Base-by-base conservation (phyloP, 1,139 yeast species). In the Suhomyces chickasaworum region DNA sequence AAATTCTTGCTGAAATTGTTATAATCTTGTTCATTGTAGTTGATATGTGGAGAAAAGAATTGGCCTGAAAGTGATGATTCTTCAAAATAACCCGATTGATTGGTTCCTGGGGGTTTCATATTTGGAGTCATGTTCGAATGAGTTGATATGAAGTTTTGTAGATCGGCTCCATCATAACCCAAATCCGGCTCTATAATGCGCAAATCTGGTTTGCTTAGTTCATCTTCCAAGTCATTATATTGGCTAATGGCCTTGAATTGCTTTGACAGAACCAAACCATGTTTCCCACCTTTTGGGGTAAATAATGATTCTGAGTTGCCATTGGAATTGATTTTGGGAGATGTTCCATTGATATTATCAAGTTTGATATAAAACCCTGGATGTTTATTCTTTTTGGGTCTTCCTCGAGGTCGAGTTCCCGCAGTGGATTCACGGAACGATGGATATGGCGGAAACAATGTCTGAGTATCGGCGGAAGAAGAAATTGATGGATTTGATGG, bases 91-190 rank as follows among this genome's bases (percentile, higher is more conserved):
- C 67, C 75, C 37, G 55, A 48, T 7, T 53, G 55, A 37, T 57
- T 60, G 4, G 66, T 54, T 7, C 67, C 66, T 1, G 78, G 78
- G 1, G 78, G 77, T 37, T 69, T 70, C 71, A 72, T 68, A 7
- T 66, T 62, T 0, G 78, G 78, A 0, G 79, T 74, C 16, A 70
- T 53, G 42, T 55, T 59, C 54, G 45, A 56, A 39, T 47, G 51
- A 16, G 38, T 47, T 42, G 42, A 54, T 41, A 32, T 44, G 37
- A 45, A 49, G 17, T 49, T 49, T 18, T 43, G 50, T n/a, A 50
- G 37, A 2, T 46, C 53, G 16, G 45, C 42, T 10, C 48, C 51
- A 13, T 52, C 54, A 17, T 44, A 50, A n/a, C 54, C 61, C 21
- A 53, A 41, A 41, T 63, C 68, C 1, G 64, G 57, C 25, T 62